Evolutionary conservation across 2,329 filamentous ascomycete species (phyloP).

Genomic region (Trichoderma sp.): DNA sequence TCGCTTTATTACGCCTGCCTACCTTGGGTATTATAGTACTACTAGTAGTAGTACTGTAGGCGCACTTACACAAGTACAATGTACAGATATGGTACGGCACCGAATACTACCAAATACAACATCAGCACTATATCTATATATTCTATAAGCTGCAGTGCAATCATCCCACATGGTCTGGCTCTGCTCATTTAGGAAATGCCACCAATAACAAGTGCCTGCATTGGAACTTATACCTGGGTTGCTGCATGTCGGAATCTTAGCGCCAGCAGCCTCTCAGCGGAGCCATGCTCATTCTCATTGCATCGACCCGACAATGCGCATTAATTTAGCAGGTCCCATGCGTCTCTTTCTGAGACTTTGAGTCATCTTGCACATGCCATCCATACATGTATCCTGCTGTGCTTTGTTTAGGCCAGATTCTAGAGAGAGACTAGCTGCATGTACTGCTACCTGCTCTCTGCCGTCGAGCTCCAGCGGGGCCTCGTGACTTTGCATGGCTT

Average conservation of each 20-base stretch:
- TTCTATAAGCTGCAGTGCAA: background rate
- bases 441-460: background rate
- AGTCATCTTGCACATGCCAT: background rate
- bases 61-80: background rate
- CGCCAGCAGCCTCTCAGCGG: background rate
- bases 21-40: no score
- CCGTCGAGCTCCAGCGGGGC: slow-evolving; percentile 2
- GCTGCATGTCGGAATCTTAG: background rate
- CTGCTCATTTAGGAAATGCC: background rate
- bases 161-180: background rate
- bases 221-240: background rate
- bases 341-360: background rate
- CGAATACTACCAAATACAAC: background rate
- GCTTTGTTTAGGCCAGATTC: background rate
- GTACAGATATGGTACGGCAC: background rate
- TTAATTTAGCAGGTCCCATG: background rate
- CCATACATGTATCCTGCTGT: background rate
- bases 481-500: slow-evolving; percentile 7
- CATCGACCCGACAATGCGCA: background rate
- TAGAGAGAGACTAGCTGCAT: background rate
- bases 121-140: background rate
- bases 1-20: background rate
- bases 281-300: background rate
- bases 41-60: no score
- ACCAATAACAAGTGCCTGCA: background rate